Evolutionary conservation across 306 rosid genomes (phyloP).

Genomic region (Lotus japonicus): DNA sequence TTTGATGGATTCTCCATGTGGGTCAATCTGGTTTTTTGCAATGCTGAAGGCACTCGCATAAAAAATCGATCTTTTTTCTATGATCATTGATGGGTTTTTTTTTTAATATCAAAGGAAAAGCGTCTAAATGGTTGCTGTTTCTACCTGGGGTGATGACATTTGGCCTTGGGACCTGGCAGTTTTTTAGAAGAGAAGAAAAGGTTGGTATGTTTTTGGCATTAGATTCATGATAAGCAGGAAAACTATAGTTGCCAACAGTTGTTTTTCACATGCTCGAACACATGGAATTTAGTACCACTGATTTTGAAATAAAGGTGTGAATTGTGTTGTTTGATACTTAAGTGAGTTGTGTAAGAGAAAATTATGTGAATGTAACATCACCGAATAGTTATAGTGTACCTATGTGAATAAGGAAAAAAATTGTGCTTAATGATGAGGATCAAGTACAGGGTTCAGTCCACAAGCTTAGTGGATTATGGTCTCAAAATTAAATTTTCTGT

Average conservation of each 20-base stretch:
- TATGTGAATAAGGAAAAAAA: neutral
- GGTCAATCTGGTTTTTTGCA: neutral
- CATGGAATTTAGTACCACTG: neutral
- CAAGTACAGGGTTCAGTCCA: neutral
- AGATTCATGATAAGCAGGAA: neutral
- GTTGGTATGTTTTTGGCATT: constrained; percentile 22
- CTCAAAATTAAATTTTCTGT: neutral
- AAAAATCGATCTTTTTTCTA: neutral
- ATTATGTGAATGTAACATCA: neutral
- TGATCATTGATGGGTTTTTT: neutral
- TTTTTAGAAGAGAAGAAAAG: constrained; percentile 86
- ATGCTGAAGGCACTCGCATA: neutral
- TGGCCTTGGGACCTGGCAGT: constrained; percentile 98
- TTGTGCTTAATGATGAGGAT: neutral
- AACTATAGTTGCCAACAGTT: neutral
- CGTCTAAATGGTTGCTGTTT: constrained; percentile 62
- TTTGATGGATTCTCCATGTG: neutral
- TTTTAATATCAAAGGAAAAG: constrained; percentile 34
- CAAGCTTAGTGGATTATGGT: constrained; percentile 1
- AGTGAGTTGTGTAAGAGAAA: neutral
- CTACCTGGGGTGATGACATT: constrained; percentile 87
- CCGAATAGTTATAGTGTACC: neutral
- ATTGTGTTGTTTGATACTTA: neutral
- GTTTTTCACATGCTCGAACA: neutral
- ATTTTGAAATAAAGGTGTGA: neutral